Evolutionary conservation across 169 alveolate species (phyloP).

Genomic region (Plasmodium malariae): DNA sequence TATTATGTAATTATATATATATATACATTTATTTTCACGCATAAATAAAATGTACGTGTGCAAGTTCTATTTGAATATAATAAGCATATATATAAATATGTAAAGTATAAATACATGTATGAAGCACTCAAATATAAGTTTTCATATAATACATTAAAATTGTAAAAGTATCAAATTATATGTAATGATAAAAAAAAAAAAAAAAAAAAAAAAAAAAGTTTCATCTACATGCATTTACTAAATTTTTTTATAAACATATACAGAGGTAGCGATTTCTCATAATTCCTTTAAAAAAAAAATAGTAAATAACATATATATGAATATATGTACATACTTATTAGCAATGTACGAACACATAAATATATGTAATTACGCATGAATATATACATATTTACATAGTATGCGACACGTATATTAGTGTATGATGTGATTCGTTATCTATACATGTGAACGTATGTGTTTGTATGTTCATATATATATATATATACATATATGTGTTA

Average conservation of each 20-base stretch:
- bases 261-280: slow-evolving; percentile 8
- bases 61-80: background rate
- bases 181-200: slow-evolving; percentile 13
- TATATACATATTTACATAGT: slow-evolving; percentile 1
- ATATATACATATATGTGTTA: background rate
- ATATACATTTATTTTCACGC: slow-evolving; percentile 5
- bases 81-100: slow-evolving; percentile 8
- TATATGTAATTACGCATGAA: slow-evolving; percentile 4
- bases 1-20: slow-evolving; percentile 16
- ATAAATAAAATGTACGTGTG: slow-evolving; percentile 12
- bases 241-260: slow-evolving; percentile 9
- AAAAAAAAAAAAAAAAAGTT: slow-evolving; percentile 53
- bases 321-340: background rate
- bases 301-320: background rate
- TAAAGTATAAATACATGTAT: no score
- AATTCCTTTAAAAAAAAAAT: slow-evolving; percentile 14
- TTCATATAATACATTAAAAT: no score
- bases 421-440: background rate
- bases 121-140: no score
- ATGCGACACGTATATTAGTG: background rate
- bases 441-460: background rate
- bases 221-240: slow-evolving; percentile 54
- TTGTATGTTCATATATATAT: slow-evolving; percentile 5
- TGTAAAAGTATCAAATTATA: slow-evolving; percentile 11
- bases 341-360: background rate